These are phyloP conservation scores for Ceratobasidium theobromae DNA, from an alignment of 1,284 basidiomycete genomes.

Conservation along the genomic window DNA sequence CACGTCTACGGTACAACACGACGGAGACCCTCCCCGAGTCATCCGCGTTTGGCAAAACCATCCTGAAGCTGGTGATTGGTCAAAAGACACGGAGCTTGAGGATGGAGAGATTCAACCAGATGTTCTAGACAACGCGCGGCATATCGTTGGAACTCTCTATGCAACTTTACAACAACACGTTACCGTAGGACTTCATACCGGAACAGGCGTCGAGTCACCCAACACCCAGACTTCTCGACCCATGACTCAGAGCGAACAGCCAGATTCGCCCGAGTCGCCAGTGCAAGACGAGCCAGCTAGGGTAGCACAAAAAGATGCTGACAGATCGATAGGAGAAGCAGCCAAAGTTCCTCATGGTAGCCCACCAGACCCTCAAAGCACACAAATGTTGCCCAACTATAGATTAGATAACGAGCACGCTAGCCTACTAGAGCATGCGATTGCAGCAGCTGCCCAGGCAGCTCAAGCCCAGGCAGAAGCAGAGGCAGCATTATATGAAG, in stretches of 20 bases:
- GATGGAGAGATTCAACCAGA: constrained; percentile 33
- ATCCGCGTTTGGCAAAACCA: constrained; percentile 12
- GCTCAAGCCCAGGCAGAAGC: constrained; percentile 35
- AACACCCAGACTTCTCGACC: background rate
- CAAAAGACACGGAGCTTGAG: constrained; percentile 28
- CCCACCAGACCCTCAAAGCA: background rate
- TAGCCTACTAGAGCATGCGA: constrained; percentile 32
- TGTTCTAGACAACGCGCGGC: constrained; percentile 26
- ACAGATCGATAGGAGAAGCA: background rate
- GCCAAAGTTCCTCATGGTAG: background rate
- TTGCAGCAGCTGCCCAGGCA: constrained; percentile 34
- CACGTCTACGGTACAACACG: constrained; percentile 27
- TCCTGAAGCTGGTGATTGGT: constrained; percentile 7
- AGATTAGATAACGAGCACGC: constrained; percentile 35
- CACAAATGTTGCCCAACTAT: constrained; percentile 23
- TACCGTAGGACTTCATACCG: constrained; percentile 6
- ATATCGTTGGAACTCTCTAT: constrained; percentile 26
- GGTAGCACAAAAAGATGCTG: background rate
- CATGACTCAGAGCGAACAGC: background rate
- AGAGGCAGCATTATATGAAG: constrained; percentile 34
- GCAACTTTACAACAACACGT: constrained; percentile 32
- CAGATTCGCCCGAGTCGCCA: background rate
- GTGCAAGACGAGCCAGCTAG: background rate
- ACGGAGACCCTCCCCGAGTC: constrained; percentile 25
- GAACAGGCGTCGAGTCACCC: background rate